Percentiles rank a stretch among this genome's conserved stretches.
Evolutionary conservation across 2,329 filamentous ascomycete genomes (phyloP).

Genomic region (Dothideomycetes sp.): DNA sequence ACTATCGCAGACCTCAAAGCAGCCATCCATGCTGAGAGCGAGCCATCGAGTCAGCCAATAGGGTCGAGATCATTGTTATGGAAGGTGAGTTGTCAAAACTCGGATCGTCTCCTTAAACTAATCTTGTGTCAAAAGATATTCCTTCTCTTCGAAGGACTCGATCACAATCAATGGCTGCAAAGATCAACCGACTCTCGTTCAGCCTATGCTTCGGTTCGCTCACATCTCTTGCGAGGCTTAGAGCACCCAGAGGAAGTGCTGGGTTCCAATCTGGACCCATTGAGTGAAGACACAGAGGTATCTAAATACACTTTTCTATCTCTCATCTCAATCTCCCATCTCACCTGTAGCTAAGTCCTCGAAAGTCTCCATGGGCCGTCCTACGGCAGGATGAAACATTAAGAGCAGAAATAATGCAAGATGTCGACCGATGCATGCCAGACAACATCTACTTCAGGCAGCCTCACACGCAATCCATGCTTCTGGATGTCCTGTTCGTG

Average conservation of each 20-base stretch:
- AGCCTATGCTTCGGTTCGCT: constrained; percentile 62
- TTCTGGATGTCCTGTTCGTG: constrained; percentile 84
- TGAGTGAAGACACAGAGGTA: constrained; percentile 72
- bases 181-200: constrained; percentile 59
- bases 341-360: constrained; percentile 41
- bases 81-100: constrained; percentile 53
- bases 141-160: constrained; percentile 62
- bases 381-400: constrained; percentile 74
- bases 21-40: constrained; percentile 21
- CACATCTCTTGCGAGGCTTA: constrained; percentile 72
- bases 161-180: constrained; percentile 58
- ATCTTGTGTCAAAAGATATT: constrained; percentile 52
- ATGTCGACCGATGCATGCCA: constrained; percentile 82
- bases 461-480: constrained; percentile 64
- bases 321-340: constrained; percentile 17
- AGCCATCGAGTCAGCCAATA: constrained; percentile 42
- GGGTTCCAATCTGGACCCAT: constrained; percentile 65
- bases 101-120: neutral
- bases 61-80: constrained; percentile 68
- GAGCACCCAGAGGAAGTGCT: constrained; percentile 69
- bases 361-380: constrained; percentile 84
- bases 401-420: constrained; percentile 82
- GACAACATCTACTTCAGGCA: constrained; percentile 87
- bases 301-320: constrained; percentile 20
- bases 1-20: constrained; percentile 24